A percentile compares a stretch with the other conserved stretches of the same genome.
These are phyloP conservation scores for Phytopythium boreale DNA, from an alignment of 352 stramenopile genomes.

Conservation along the genomic window DNA sequence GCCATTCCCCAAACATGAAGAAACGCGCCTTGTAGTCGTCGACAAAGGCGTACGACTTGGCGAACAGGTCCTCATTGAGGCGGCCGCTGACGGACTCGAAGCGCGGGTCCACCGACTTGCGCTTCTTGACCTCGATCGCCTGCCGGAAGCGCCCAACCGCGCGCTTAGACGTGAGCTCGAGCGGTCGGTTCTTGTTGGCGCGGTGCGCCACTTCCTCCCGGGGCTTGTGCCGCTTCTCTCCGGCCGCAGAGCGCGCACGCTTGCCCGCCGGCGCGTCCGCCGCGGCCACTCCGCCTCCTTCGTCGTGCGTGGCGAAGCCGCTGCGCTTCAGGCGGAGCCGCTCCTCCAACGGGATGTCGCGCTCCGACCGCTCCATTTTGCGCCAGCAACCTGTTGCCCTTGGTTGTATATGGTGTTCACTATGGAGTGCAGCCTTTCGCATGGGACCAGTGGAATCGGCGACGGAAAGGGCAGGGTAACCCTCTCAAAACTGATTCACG, in stretches of 20 bases:
- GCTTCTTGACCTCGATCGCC: constrained; percentile 84
- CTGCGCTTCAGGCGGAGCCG: constrained; percentile 76
- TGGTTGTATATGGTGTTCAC: neutral
- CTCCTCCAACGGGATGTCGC: constrained; percentile 79
- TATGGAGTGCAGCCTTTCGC: neutral
- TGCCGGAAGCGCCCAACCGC: constrained; percentile 74
- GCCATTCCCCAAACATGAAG: neutral
- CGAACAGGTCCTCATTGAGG: constrained; percentile 87
- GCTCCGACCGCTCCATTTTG: constrained; percentile 13
- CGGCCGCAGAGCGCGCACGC: neutral
- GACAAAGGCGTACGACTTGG: constrained; percentile 88
- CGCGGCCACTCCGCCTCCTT: neutral
- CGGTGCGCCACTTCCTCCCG: constrained; percentile 4
- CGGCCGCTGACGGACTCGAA: constrained; percentile 85
- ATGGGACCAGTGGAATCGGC: neutral
- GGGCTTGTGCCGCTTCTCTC: constrained; percentile 19
- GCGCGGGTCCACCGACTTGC: constrained; percentile 71
- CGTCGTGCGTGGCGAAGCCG: constrained; percentile 45
- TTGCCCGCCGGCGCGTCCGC: neutral
- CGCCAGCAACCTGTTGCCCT: neutral
- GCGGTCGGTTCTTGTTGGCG: constrained; percentile 84
- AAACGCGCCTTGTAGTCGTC: constrained; percentile 77
- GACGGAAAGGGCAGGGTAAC: neutral
- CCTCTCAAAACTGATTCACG: neutral
- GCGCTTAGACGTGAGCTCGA: constrained; percentile 84